Base-by-base conservation (phyloP, 306 rosid genomes). In the Cercis canadensis region DNA sequence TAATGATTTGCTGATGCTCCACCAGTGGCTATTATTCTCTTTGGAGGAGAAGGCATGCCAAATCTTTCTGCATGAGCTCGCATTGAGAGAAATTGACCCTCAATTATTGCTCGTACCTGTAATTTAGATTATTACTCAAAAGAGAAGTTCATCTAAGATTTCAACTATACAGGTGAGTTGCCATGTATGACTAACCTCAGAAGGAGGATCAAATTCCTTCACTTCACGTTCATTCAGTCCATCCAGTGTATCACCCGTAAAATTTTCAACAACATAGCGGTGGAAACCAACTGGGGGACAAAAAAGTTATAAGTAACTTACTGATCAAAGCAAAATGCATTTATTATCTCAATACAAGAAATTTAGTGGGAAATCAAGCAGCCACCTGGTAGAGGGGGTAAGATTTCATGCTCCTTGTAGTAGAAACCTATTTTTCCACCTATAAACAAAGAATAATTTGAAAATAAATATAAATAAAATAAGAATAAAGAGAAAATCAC, bases 341-440 rank as follows among this genome's bases (percentile, higher is more conserved):
- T 52, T 19, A 50, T 41, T 17, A 46, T 53, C 9, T n/a, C 49
- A 19, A 43, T 46, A 11, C 7, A 72, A 55, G 70, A 19, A 68
- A 11, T 46, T 61, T 29, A 55, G 49, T 1, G 16, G 54, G 76
- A 66, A 76, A 64, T 50, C 21, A 76, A 65, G 49, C 43, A 68
- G 76, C 7, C 16, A 93, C 98, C 97, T 81, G 99, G 99, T 53
- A 94, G 97, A 14, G 96, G 99, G 67, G 99, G 99, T 53, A 94
- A 81, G 77, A 94, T 94, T 82, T 94, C 99, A 78, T 89, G 95
- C 62, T 94, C 99, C 87, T 91, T 94, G 86, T 87, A 94, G 86
- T 89, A 94, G 87, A 91, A 94, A 51, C 99, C 99, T 34, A 94
- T 41, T 83, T 86, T 91, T 53, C 99, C 97, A 81, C 83, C 98